Evolutionary conservation across 2,329 filamentous ascomycete genomes (phyloP).

Genomic region (Sporothrix phasma): DNA sequence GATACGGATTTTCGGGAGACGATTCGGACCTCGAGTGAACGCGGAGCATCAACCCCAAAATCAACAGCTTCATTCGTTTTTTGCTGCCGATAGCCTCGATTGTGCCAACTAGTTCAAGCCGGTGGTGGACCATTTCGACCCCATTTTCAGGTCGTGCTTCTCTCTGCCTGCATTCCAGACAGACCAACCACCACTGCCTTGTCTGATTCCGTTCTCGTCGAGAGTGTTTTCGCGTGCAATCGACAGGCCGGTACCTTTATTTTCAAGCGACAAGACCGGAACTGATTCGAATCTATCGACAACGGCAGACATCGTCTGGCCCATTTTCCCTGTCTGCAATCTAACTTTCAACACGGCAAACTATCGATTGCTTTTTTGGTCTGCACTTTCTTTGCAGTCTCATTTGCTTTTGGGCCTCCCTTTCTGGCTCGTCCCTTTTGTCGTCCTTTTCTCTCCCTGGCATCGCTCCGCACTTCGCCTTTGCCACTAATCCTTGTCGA

Average conservation of each 20-base stretch:
- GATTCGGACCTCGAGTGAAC: no score
- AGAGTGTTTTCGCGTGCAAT: no score
- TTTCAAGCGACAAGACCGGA: background rate
- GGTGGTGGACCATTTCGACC: no score
- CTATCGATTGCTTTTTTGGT: background rate
- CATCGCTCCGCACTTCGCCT: background rate
- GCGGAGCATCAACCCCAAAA: no score
- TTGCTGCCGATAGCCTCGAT: background rate
- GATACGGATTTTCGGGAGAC: no score
- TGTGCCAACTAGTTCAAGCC: background rate
- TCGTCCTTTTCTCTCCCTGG: background rate
- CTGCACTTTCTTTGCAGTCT: background rate
- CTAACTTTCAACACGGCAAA: background rate
- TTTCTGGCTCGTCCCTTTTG: background rate
- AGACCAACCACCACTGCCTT: background rate
- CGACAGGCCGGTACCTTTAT: background rate
- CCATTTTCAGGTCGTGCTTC: background rate
- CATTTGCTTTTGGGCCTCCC: background rate
- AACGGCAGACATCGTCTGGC: background rate
- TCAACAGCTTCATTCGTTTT: no score
- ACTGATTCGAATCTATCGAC: background rate
- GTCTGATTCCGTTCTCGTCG: background rate
- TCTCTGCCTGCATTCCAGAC: slow-evolving; percentile 4
- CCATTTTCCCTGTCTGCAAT: no score
- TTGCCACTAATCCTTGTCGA: background rate